These are phyloP conservation scores for Purshia tridentata DNA, from an alignment of 306 rosid species.

Conservation along the genomic window DNA sequence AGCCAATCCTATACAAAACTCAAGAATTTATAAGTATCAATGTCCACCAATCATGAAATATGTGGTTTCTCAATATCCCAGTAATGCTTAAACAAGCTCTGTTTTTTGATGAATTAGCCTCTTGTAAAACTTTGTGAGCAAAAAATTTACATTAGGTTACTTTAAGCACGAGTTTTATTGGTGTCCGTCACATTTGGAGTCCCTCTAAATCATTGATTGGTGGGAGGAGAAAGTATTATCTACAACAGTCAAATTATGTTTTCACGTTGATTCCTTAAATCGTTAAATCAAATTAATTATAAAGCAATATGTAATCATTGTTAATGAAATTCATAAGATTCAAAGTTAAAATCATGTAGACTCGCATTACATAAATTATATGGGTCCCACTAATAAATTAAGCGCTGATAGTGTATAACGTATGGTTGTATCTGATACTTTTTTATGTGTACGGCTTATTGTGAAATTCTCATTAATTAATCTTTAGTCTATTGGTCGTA, in stretches of 20 bases:
- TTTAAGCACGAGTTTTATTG: neutral
- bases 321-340: neutral
- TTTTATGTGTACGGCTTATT: no score
- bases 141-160: neutral
- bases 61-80: neutral
- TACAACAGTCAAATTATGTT: no score
- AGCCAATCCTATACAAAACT: constrained; percentile 64
- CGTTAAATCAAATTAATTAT: no score
- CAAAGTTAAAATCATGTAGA: neutral
- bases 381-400: neutral
- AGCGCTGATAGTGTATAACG: no score
- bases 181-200: no score
- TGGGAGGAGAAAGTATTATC: no score
- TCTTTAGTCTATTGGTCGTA: neutral
- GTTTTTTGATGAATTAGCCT: neutral
- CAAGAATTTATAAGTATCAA: neutral
- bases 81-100: neutral
- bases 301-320: neutral
- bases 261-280: no score
- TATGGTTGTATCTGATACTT: no score
- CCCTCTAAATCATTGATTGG: no score
- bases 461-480: neutral
- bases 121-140: neutral
- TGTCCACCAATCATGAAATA: neutral
- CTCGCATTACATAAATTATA: neutral